Evolutionary conservation across 2,329 filamentous ascomycete species (phyloP).

Genomic region (Aspergillus neoniger): DNA sequence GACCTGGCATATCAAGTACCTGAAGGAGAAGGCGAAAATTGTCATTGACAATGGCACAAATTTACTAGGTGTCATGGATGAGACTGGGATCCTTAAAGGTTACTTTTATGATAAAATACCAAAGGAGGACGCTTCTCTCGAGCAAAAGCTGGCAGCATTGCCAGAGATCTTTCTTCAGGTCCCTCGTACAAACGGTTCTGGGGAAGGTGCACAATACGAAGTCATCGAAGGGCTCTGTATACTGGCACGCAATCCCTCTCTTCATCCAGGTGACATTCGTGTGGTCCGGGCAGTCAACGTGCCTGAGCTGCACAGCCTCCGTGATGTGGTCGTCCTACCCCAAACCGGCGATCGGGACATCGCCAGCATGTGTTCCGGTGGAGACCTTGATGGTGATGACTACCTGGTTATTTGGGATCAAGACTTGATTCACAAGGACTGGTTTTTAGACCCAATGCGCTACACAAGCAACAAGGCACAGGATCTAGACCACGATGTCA

Average conservation of each 20-base stretch:
- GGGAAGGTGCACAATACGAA: constrained; percentile 57
- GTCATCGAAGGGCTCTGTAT: constrained; percentile 77
- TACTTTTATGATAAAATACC: constrained; percentile 58
- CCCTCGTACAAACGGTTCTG: constrained; percentile 50
- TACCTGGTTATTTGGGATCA: constrained; percentile 92
- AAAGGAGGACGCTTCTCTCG: constrained; percentile 28
- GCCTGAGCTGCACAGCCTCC: constrained; percentile 71
- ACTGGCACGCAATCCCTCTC: constrained; percentile 86
- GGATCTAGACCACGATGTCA: constrained; percentile 63
- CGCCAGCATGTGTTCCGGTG: constrained; percentile 92
- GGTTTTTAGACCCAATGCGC: constrained; percentile 77
- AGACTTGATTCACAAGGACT: constrained; percentile 67
- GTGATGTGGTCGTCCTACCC: constrained; percentile 85
- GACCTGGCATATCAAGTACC: constrained; percentile 81
- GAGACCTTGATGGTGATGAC: constrained; percentile 94
- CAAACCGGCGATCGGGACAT: constrained; percentile 80
- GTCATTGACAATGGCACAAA: constrained; percentile 81
- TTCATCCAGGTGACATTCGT: constrained; percentile 89
- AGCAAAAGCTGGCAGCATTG: constrained; percentile 55
- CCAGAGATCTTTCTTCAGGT: constrained; percentile 92
- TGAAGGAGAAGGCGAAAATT: constrained; percentile 92
- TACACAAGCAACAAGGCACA: constrained; percentile 63
- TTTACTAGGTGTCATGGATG: constrained; percentile 84
- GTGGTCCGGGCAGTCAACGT: constrained; percentile 82
- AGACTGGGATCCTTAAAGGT: constrained; percentile 73